Evolutionary conservation across 179 eudicot genomes (phyloP).

Genomic region (Dionaea muscipula): DNA sequence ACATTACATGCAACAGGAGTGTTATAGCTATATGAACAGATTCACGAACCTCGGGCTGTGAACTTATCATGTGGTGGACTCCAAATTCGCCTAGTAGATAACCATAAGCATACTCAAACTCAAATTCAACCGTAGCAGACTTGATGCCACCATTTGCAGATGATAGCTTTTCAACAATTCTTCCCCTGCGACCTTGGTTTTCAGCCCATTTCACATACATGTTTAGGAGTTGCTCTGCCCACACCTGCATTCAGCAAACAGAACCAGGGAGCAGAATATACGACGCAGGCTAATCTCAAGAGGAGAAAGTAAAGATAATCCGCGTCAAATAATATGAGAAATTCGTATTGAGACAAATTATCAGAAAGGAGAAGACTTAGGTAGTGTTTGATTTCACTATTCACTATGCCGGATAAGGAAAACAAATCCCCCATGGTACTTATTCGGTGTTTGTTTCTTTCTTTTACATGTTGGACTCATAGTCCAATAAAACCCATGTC

Average conservation of each 20-base stretch:
- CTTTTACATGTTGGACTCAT: too few relatives aligned
- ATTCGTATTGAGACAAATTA: too few relatives aligned
- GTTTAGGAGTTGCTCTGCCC: slow-evolving; percentile 54
- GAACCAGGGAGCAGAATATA: slow-evolving; percentile 4
- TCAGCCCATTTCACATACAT: slow-evolving; percentile 79
- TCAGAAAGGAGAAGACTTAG: too few relatives aligned
- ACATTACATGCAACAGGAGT: slow-evolving; percentile 25
- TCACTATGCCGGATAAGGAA: too few relatives aligned
- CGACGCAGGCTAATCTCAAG: too few relatives aligned
- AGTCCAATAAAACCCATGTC: too few relatives aligned
- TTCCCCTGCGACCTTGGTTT: slow-evolving; percentile 51
- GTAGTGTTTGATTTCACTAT: too few relatives aligned
- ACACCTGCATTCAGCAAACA: slow-evolving; percentile 32
- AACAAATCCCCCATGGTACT: too few relatives aligned
- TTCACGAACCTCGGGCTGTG: slow-evolving; percentile 20
- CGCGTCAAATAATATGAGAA: too few relatives aligned
- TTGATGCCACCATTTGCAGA: slow-evolving; percentile 44
- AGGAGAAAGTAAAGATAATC: too few relatives aligned
- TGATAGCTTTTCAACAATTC: slow-evolving; percentile 48
- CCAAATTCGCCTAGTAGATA: slow-evolving; percentile 75
- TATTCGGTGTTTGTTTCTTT: too few relatives aligned
- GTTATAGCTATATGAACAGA: too few relatives aligned
- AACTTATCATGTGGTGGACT: slow-evolving; percentile 50
- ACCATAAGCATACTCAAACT: slow-evolving; percentile 72
- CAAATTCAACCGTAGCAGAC: slow-evolving; percentile 62